phyloP scores from a whole-genome alignment of 2,329 filamentous ascomycete genomes.

The Colletotrichum endophyticum region DNA sequence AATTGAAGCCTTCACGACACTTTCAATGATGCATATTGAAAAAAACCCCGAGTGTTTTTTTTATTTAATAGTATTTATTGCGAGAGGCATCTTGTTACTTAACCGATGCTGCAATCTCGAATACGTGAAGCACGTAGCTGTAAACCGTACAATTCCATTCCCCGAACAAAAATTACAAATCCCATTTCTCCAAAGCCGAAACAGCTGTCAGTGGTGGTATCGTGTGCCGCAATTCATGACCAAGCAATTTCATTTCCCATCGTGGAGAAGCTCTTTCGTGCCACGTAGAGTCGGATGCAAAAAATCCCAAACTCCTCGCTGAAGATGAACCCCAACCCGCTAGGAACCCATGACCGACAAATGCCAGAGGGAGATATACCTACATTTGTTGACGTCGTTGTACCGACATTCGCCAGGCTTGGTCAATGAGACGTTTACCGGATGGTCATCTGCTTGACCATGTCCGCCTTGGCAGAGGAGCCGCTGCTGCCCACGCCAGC shows the following conservation, averaged over 20 bases:
- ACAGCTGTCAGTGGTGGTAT: background rate
- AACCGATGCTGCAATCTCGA: background rate
- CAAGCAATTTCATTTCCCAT: constrained; percentile 22
- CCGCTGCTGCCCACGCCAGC: constrained; percentile 68
- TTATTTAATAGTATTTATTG: background rate
- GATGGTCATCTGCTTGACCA: constrained; percentile 96
- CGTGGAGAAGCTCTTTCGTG: constrained; percentile 55
- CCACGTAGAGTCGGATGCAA: constrained; percentile 48
- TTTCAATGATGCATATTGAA: background rate
- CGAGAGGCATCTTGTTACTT: background rate
- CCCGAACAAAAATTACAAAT: background rate
- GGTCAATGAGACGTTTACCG: constrained; percentile 56
- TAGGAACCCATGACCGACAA: constrained; percentile 41
- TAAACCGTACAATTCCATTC: background rate
- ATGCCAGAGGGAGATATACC: constrained; percentile 52
- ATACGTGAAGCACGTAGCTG: background rate
- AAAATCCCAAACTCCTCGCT: constrained; percentile 59
- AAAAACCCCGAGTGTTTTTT: background rate
- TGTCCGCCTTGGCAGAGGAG: constrained; percentile 78
- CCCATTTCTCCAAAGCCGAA: background rate
- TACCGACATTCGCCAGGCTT: constrained; percentile 21
- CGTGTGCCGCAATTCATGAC: constrained; percentile 19
- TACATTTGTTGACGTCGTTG: constrained; percentile 42
- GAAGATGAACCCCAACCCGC: constrained; percentile 30
- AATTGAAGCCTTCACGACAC: background rate